A percentile compares a stretch with the other conserved stretches of the same genome.
These are phyloP conservation scores for Talaromyces funiculosus DNA, from an alignment of 2,329 filamentous ascomycete species.

Conservation along the genomic window DNA sequence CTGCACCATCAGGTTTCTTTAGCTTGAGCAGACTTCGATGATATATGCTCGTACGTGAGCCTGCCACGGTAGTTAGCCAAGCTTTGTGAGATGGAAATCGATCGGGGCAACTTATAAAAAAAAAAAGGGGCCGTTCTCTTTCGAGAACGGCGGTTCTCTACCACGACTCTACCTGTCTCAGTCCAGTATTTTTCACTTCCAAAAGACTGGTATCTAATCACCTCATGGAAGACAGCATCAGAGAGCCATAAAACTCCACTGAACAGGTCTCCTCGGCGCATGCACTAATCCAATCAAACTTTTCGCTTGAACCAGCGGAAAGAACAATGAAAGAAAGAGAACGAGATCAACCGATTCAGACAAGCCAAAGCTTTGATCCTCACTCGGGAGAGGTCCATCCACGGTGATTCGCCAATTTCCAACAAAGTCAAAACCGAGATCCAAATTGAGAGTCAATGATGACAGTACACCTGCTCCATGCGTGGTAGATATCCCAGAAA, in stretches of 20 bases:
- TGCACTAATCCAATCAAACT: constrained; percentile 4
- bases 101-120: constrained; percentile 36
- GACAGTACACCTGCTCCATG: constrained; percentile 3
- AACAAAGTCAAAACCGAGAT: neutral
- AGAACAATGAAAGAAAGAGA: constrained; percentile 12
- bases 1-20: neutral
- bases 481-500: constrained; percentile 11
- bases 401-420: constrained; percentile 7
- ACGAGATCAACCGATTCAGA: constrained; percentile 48
- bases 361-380: constrained; percentile 93
- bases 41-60: too few relatives aligned
- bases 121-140: constrained; percentile 27
- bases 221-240: constrained; percentile 2
- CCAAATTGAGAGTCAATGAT: constrained; percentile 10
- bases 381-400: constrained; percentile 81
- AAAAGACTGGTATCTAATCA: neutral
- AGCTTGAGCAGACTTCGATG: neutral
- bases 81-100: neutral
- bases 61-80: constrained; percentile 28
- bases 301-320: neutral
- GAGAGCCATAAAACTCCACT: neutral
- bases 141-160: constrained; percentile 25
- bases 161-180: constrained; percentile 7
- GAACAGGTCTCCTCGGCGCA: constrained; percentile 6
- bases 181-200: neutral